A percentile compares a stretch with the other conserved stretches of the same genome.
These are phyloP conservation scores for Ceratocystiopsis sp. DNA, from an alignment of 2,329 filamentous ascomycete species.

Conservation along the genomic window DNA sequence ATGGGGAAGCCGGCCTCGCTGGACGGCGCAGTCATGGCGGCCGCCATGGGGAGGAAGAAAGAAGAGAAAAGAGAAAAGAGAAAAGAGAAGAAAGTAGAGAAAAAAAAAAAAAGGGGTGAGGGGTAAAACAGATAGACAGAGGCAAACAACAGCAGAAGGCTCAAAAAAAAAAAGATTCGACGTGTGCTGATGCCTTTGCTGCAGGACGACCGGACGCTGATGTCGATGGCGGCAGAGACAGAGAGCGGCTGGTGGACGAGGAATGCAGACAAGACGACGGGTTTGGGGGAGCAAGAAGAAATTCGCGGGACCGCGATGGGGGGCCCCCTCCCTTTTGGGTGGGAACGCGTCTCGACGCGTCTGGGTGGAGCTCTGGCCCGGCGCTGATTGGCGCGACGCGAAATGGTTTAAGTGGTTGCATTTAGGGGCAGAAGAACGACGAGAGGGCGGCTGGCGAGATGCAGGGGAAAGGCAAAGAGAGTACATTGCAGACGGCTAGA, in stretches of 20 bases:
- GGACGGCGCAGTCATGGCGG: slow-evolving; percentile 28
- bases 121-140: neutral
- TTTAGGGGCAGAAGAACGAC: neutral
- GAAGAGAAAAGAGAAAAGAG: neutral
- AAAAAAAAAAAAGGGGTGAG: neutral
- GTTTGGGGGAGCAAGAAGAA: neutral
- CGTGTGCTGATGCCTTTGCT: too few relatives aligned
- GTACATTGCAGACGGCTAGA: too few relatives aligned
- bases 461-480: too few relatives aligned
- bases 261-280: too few relatives aligned
- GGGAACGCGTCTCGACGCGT: slow-evolving; percentile 11
- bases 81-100: neutral
- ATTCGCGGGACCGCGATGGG: neutral
- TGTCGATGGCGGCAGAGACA: too few relatives aligned
- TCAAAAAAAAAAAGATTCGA: too few relatives aligned
- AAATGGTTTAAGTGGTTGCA: slow-evolving; percentile 11
- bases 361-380: neutral
- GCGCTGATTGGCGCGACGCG: slow-evolving; percentile 7
- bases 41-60: slow-evolving; percentile 6
- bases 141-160: neutral
- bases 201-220: too few relatives aligned
- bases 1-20: slow-evolving; percentile 40
- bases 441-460: too few relatives aligned
- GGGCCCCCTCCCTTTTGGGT: slow-evolving; percentile 3
- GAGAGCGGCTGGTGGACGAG: too few relatives aligned